phyloP scores from a whole-genome alignment of 345 rosid genomes.

The Hypericum androsaemum region DNA sequence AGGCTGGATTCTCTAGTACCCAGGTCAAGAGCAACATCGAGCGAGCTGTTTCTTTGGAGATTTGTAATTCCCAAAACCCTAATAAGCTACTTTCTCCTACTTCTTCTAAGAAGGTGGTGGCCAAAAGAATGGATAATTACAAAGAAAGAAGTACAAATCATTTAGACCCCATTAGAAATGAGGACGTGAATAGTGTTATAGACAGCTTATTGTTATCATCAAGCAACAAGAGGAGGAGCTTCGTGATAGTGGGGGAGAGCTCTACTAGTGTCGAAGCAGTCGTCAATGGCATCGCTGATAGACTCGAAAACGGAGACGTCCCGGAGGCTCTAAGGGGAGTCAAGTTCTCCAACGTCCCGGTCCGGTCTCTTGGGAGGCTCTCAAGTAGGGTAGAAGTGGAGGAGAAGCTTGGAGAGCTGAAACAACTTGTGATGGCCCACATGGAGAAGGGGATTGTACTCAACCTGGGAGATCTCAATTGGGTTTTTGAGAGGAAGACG shows the following conservation, averaged over 20 bases:
- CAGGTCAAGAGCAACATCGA: constrained; percentile 36
- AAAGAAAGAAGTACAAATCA: no score
- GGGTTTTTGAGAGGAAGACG: constrained; percentile 45
- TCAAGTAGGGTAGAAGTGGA: no score
- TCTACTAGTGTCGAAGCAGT: not conserved
- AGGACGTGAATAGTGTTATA: not conserved
- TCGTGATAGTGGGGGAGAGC: not conserved
- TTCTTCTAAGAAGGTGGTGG: no score
- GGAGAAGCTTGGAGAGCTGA: not conserved
- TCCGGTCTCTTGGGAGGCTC: no score
- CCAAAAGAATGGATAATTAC: no score
- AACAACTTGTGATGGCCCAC: not conserved
- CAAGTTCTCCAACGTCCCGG: not conserved
- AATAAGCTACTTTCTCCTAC: no score
- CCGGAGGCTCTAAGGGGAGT: not conserved
- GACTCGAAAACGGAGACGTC: not conserved
- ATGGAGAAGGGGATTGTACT: not conserved
- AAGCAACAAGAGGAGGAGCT: not conserved
- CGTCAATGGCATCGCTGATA: not conserved
- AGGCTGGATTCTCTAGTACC: constrained; percentile 34
- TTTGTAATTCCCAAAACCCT: no score
- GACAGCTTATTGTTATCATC: not conserved
- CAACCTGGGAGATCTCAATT: constrained; percentile 40
- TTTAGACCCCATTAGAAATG: no score
- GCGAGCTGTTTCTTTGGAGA: constrained; percentile 1